Base-by-base conservation (phyloP, 495 filamentous ascomycete species). In the Xylaria scruposa region DNA sequence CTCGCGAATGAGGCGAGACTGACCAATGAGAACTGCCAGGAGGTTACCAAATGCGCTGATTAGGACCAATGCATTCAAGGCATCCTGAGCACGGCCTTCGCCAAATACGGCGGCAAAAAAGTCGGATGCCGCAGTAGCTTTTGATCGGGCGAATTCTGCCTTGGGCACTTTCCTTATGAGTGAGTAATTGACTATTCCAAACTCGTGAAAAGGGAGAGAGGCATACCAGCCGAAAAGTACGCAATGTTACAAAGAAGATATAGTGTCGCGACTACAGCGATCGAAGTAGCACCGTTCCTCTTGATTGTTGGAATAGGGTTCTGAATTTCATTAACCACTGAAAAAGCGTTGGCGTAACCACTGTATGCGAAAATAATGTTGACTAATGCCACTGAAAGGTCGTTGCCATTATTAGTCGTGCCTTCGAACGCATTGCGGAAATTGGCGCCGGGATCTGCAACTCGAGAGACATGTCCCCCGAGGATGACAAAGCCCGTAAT, bases 61-160 rank as follows among this genome's bases (percentile, higher is more conserved):
- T 0, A 85, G 84, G 44, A 92, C 89, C 1, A 91, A 79, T n/a
- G 90, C 85, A 70, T 88, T 90, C 63, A 91, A 76, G 0, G 84
- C 90, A 26, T 80, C 80, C 4, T 85, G 78, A 0, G 88, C 87
- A 13, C 81, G 77, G 12, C 81, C 81, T 24, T 76, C 72, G 5
- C 90, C 90, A 60, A 92, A 90, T 0, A 91, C 88, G 7, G 83
- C 83, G 19, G 85, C 77, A 74, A 91, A 91, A 77, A 91, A 91
- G 0, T 91, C 71, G 29, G 82, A 80, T 2, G 90, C 90, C 3
- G 86, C 87, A 9, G 87, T 85, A 46, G 87, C 83, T 56, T 86
- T 85, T 0, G 89, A 88, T 0, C 78, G 73, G 6, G 82, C 71
- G 10, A 91, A 83, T 44, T 89, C 83, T 1, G 83, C 81, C 74